Percentiles rank a stretch among this genome's conserved stretches.
Conservation (phyloP, 495 filamentous ascomycete genomes). For the Penicillium antarcticum region DNA sequence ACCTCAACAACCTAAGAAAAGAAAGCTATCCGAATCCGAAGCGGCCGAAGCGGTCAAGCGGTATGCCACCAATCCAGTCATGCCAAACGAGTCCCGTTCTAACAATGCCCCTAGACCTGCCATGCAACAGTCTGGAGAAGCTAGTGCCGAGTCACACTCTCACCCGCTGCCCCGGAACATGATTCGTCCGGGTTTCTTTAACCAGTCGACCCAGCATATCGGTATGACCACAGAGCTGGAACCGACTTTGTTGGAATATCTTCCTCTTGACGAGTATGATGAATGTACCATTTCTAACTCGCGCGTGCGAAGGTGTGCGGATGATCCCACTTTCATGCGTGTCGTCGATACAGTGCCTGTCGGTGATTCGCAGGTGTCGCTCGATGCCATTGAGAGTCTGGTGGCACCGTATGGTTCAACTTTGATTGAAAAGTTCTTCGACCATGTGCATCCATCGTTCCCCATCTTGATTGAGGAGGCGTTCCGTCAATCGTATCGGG, state of each 20-base stretch:
- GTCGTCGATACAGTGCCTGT: slow-evolving; percentile 35
- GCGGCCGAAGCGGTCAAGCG: slow-evolving; percentile 42
- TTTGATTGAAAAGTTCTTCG: slow-evolving; percentile 84
- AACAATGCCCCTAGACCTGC: slow-evolving; percentile 18
- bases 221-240: slow-evolving; percentile 54
- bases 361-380: slow-evolving; percentile 51
- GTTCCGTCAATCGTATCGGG: slow-evolving; percentile 81
- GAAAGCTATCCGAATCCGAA: slow-evolving; percentile 47
- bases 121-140: slow-evolving; percentile 20
- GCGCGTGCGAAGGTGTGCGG: slow-evolving; percentile 71
- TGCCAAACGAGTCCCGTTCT: neutral
- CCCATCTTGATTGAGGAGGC: slow-evolving; percentile 85
- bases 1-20: slow-evolving; percentile 63
- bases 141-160: slow-evolving; percentile 10
- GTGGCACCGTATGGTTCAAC: slow-evolving; percentile 78
- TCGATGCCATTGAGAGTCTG: slow-evolving; percentile 77
- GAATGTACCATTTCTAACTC: slow-evolving; percentile 35
- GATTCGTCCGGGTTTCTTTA: slow-evolving; percentile 40
- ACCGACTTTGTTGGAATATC: slow-evolving; percentile 45
- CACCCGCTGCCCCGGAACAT: slow-evolving; percentile 24
- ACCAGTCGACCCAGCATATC: slow-evolving; percentile 48
- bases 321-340: slow-evolving; percentile 78
- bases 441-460: slow-evolving; percentile 82
- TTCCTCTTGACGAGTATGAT: slow-evolving; percentile 42
- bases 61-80: slow-evolving; percentile 21